These are phyloP conservation scores for Xylariaceae sp. DNA, from an alignment of 2,329 filamentous ascomycete species.

Conservation along the genomic window DNA sequence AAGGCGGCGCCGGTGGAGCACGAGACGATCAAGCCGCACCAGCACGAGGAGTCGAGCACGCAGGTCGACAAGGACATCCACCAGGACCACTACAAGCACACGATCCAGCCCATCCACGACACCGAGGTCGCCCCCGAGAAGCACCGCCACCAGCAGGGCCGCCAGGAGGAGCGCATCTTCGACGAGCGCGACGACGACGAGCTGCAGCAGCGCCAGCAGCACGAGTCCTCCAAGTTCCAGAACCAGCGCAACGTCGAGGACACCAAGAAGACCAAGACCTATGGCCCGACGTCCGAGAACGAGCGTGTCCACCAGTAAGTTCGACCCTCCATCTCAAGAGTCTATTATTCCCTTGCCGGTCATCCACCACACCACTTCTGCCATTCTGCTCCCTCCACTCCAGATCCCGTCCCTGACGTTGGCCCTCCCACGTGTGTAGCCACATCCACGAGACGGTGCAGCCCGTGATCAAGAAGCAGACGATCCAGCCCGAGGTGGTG, in stretches of 20 bases:
- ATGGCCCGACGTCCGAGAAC: constrained; percentile 6
- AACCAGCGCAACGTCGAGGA: constrained; percentile 1
- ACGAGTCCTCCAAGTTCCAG: constrained; percentile 4
- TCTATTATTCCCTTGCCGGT: no score
- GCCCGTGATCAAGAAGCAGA: constrained; percentile 10
- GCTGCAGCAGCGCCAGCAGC: background rate
- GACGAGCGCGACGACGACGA: constrained; percentile 2
- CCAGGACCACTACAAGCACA: constrained; percentile 12
- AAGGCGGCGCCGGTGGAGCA: constrained; percentile 8
- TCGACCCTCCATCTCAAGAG: no score
- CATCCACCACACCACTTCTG: no score
- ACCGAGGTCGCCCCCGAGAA: constrained; percentile 6
- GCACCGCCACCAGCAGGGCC: constrained; percentile 5
- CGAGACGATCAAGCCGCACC: constrained; percentile 7
- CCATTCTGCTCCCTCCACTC: no score
- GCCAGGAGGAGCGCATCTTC: constrained; percentile 1
- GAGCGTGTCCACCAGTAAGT: constrained; percentile 7
- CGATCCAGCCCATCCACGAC: constrained; percentile 9
- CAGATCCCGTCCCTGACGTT: no score
- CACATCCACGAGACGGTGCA: constrained; percentile 13
- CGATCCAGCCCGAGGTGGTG: constrained; percentile 9
- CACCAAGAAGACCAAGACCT: background rate
- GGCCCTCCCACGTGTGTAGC: no score
- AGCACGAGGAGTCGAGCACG: constrained; percentile 7
- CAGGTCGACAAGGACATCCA: constrained; percentile 7